Conservation (phyloP, 176 grass and related monocot species). For the Eleusine coracana region DNA sequence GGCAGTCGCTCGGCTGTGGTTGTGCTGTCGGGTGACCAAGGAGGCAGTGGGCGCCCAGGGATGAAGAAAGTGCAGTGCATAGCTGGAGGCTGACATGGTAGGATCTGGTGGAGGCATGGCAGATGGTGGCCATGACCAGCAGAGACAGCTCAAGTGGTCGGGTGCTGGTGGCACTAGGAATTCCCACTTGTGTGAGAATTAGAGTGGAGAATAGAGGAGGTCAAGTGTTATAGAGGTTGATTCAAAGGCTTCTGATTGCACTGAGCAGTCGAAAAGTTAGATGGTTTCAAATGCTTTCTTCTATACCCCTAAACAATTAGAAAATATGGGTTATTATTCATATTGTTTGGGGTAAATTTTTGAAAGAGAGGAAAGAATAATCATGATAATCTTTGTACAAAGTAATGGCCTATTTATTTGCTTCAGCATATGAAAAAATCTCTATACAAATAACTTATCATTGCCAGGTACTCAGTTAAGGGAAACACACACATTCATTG, state of each 20-base stretch:
- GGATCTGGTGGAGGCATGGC: not conserved
- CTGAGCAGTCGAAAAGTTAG: not conserved
- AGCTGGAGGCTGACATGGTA: not conserved
- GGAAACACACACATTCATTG: constrained; percentile 1
- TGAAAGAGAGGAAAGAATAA: too few species aligned
- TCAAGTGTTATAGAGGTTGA: not conserved
- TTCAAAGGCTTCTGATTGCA: not conserved
- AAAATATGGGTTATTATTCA: not conserved
- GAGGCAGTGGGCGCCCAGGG: not conserved
- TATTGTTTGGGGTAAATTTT: not conserved
- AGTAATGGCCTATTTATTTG: not conserved
- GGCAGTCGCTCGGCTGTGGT: not conserved
- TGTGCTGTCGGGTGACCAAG: not conserved
- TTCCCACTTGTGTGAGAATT: not conserved
- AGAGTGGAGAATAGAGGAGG: not conserved
- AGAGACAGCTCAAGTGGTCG: not conserved
- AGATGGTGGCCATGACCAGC: not conserved
- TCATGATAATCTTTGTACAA: not conserved
- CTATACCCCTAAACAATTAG: not conserved
- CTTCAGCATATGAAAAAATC: not conserved
- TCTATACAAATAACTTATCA: not conserved
- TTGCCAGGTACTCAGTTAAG: not conserved
- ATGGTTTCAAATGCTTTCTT: not conserved
- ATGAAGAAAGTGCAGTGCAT: too few species aligned
- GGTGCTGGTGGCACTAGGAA: not conserved